These are phyloP conservation scores for Brachypodium distachyon DNA, from an alignment of 202 grass and related monocot species.

Conservation along the genomic window DNA sequence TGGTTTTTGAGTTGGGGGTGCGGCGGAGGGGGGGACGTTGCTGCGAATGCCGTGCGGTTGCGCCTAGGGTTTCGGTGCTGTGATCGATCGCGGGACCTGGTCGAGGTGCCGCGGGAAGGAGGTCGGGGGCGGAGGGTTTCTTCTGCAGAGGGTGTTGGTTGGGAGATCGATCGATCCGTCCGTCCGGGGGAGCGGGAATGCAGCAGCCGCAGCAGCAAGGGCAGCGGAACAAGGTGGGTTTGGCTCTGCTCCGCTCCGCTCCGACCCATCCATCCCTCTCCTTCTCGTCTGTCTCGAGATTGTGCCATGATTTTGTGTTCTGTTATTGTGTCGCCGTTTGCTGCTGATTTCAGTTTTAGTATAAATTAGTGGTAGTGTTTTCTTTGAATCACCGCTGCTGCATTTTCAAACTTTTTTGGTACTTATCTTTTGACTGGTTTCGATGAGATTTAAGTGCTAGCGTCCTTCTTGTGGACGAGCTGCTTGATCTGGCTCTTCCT, in stretches of 20 bases:
- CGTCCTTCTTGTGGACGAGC: neutral
- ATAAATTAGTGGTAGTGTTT: neutral
- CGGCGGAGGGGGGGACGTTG: neutral
- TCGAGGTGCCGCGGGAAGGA: neutral
- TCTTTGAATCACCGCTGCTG: neutral
- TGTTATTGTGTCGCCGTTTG: neutral
- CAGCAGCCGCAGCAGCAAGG: slow-evolving; percentile 50
- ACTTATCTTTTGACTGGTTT: neutral
- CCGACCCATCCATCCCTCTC: neutral
- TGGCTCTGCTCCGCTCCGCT: neutral
- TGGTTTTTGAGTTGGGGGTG: too few relatives aligned
- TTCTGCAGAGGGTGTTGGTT: neutral
- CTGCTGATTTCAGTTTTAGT: neutral
- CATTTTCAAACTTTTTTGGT: neutral
- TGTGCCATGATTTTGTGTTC: neutral
- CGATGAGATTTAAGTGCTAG: neutral
- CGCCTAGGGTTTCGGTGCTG: neutral
- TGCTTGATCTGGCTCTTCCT: neutral
- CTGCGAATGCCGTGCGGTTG: neutral
- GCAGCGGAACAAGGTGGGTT: slow-evolving; percentile 67
- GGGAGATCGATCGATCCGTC: slow-evolving; percentile 29
- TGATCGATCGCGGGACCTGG: too few relatives aligned
- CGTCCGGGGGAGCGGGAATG: slow-evolving; percentile 29
- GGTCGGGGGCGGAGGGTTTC: neutral
- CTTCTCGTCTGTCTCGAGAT: neutral